phyloP scores from a whole-genome alignment of 2,329 filamentous ascomycete species.

The Lecanicillium sp. region DNA sequence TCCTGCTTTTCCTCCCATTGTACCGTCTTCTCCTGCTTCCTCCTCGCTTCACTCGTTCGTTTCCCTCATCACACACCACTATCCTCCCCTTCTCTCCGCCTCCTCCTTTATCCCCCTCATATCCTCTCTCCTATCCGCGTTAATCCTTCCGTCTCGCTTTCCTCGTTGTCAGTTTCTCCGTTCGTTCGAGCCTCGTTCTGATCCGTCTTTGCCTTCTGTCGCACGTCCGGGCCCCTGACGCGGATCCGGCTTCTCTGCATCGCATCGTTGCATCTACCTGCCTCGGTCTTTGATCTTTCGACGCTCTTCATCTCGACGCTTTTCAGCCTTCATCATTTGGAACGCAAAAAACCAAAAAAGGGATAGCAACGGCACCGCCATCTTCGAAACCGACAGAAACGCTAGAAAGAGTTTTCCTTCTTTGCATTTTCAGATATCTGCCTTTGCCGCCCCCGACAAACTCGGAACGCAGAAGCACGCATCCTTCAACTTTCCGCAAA shows the following conservation, averaged over 20 bases:
- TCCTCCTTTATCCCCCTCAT: conserved; percentile 18
- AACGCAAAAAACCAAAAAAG: too few species aligned
- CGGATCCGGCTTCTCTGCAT: background rate
- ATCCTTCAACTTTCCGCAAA: too few species aligned
- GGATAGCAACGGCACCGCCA: too few species aligned
- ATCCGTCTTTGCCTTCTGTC: conserved; percentile 10
- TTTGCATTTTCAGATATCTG: background rate
- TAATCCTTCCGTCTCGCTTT: conserved; percentile 22
- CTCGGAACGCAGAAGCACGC: too few species aligned
- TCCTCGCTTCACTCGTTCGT: conserved; percentile 24
- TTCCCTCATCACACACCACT: conserved; percentile 19
- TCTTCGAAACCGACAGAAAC: too few species aligned
- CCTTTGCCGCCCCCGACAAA: background rate
- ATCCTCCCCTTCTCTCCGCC: conserved; percentile 18
- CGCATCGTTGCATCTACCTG: background rate
- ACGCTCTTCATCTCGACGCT: too few species aligned
- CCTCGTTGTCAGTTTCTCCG: conserved; percentile 18
- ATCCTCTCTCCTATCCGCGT: conserved; percentile 15
- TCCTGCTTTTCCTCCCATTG: conserved; percentile 20
- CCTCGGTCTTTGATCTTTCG: too few species aligned
- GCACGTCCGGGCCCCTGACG: background rate
- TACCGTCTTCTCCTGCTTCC: conserved; percentile 21
- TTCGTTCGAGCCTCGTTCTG: conserved; percentile 12
- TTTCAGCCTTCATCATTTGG: too few species aligned
- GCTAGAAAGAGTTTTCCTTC: too few species aligned